phyloP scores from a whole-genome alignment of 768 basidiomycete species.

The Paxillus rubicundulus region DNA sequence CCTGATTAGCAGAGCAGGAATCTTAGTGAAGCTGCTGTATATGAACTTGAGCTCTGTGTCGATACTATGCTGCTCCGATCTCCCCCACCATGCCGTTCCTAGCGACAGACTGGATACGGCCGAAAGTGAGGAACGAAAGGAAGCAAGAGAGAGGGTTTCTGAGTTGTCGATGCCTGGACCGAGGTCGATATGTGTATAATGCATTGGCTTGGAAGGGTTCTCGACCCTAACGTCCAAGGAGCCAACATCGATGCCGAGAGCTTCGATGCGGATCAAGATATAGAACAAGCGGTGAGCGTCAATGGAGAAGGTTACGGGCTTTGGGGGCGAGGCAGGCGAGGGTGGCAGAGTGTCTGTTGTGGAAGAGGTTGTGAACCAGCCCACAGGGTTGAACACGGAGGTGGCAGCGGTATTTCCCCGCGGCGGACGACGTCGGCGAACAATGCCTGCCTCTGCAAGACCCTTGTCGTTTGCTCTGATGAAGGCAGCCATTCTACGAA shows the following conservation, averaged over 20 bases:
- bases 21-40: conserved; percentile 86
- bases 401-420: conserved; percentile 27
- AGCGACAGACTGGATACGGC: conserved; percentile 74
- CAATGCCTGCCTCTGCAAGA: conserved; percentile 62
- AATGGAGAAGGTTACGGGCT: conserved; percentile 64
- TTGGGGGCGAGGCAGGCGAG: conserved; percentile 37
- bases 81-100: conserved; percentile 70
- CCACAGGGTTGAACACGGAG: conserved; percentile 58
- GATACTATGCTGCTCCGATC: conserved; percentile 52
- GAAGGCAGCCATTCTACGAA: conserved; percentile 66
- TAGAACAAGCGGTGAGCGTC: conserved; percentile 88
- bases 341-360: conserved; percentile 21
- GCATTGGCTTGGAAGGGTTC: conserved; percentile 73
- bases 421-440: conserved; percentile 47
- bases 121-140: conserved; percentile 74
- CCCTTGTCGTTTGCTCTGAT: conserved; percentile 70
- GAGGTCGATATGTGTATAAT: conserved; percentile 54
- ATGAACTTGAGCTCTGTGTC: conserved; percentile 81
- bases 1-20: conserved; percentile 72
- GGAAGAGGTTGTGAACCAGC: conserved; percentile 46
- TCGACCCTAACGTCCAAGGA: conserved; percentile 76
- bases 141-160: conserved; percentile 71
- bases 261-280: conserved; percentile 82
- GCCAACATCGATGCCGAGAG: conserved; percentile 71
- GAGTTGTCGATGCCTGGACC: conserved; percentile 57